Evolutionary conservation across 2,329 filamentous ascomycete genomes (phyloP).

Genomic region (Apiospora pterosperma): DNA sequence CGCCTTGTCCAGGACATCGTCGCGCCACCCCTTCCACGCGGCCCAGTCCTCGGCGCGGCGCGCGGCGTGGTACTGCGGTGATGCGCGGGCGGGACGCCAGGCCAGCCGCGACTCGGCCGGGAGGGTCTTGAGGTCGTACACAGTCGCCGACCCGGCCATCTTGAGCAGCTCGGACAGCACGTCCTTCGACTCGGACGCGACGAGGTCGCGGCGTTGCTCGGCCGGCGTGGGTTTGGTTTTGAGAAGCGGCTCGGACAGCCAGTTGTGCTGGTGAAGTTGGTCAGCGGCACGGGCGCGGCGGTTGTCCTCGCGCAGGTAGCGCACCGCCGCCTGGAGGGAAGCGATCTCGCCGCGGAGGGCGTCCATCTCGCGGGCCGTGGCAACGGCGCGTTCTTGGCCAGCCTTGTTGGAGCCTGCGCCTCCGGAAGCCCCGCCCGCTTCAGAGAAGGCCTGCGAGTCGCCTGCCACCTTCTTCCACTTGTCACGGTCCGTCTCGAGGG

Average conservation of each 20-base stretch:
- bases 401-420: constrained; percentile 38
- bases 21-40: constrained; percentile 57
- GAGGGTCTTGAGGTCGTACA: constrained; percentile 57
- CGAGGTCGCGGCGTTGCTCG: constrained; percentile 35
- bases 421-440: constrained; percentile 24
- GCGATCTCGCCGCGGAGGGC: constrained; percentile 66
- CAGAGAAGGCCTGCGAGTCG: constrained; percentile 49
- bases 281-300: constrained; percentile 57
- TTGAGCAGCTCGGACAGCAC: constrained; percentile 62
- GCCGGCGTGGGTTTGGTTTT: constrained; percentile 29
- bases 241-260: constrained; percentile 61
- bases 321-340: constrained; percentile 60
- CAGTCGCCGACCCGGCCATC: constrained; percentile 51
- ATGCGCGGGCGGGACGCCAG: constrained; percentile 63
- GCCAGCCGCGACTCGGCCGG: constrained; percentile 46
- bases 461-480: constrained; percentile 70
- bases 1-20: constrained; percentile 52
- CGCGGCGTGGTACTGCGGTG: constrained; percentile 64
- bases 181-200: constrained; percentile 60
- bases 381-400: constrained; percentile 64
- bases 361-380: constrained; percentile 71
- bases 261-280: constrained; percentile 50
- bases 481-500: constrained; percentile 62
- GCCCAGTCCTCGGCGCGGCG: constrained; percentile 64
- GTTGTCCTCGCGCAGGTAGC: constrained; percentile 67